phyloP scores from a whole-genome alignment of 2,329 filamentous ascomycete genomes.

The Remersonia thermophila region DNA sequence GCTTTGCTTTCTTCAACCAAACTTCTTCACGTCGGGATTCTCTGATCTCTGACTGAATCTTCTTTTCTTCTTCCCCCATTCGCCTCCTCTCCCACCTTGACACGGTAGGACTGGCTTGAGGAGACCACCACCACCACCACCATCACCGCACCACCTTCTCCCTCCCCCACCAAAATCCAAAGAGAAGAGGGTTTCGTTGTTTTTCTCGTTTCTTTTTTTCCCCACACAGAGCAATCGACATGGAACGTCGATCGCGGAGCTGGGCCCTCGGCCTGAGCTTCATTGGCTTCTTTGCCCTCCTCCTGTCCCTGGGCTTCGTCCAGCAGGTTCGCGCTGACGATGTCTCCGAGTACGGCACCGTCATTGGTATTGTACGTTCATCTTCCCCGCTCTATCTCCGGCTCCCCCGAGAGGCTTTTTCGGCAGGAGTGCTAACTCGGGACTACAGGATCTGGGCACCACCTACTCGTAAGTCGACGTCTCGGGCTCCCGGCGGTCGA shows the following conservation, averaged over 20 bases:
- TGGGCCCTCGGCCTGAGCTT: slow-evolving; percentile 64
- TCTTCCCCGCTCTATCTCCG: slow-evolving; percentile 1
- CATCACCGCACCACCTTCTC: too few species aligned
- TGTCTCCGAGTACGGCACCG: slow-evolving; percentile 68
- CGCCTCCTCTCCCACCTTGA: slow-evolving; percentile 4
- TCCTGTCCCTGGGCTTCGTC: slow-evolving; percentile 80
- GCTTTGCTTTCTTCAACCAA: neutral
- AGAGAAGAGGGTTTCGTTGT: slow-evolving; percentile 3
- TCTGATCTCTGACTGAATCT: too few species aligned
- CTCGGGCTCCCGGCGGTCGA: neutral
- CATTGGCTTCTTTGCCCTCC: slow-evolving; percentile 80
- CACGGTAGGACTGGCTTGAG: slow-evolving; percentile 11
- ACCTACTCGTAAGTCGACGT: slow-evolving; percentile 41
- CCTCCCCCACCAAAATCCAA: too few species aligned
- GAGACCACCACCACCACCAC: slow-evolving; percentile 1
- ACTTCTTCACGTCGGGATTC: neutral
- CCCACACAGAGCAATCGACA: slow-evolving; percentile 14
- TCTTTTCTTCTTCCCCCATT: neutral
- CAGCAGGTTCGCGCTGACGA: slow-evolving; percentile 63
- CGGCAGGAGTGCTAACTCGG: slow-evolving; percentile 14
- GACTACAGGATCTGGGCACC: slow-evolving; percentile 62
- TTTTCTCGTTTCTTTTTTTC: neutral
- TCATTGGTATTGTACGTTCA: slow-evolving; percentile 72
- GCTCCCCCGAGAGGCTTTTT: neutral
- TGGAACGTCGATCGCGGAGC: slow-evolving; percentile 20